Evolutionary conservation across 306 rosid genomes (phyloP), one percentile per base, ranked within the genome.

Genomic region (Echinosophora koreensis): DNA sequence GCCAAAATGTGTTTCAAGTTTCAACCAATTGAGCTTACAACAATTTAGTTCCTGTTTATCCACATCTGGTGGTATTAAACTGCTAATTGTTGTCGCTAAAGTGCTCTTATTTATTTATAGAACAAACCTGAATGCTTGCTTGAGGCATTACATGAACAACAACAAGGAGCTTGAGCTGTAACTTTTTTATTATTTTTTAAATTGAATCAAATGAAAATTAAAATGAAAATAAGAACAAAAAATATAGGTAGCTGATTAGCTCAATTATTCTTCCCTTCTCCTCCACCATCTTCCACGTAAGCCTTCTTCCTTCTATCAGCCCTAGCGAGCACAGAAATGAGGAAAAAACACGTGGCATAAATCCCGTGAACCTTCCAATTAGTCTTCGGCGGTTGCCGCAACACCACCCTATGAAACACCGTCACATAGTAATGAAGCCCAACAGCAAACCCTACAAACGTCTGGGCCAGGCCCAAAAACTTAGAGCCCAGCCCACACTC

Each of bases 381-480:
- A 1, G 90, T 94, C 81, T 84, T 86, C 1, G 98, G 98, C 5
- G 97, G 92, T 71, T 89, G 97, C 66, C 67, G 87, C 58, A 85
- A 18, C 44, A 94, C 95, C 6, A 91, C 86, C 59, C 91, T 65
- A 49, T 94, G 98, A 77, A 94, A 94, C 86, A 94, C 98, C 81
- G 97, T 82, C 59, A 94, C 88, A 17, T 94, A 92, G 66, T 92
- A 90, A 84, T 94, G 97, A 4, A 94, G 81, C 47, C 98, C 98
- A 4, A 94, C 86, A 0, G 92, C 72, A 2, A 90, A 76, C 58
- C 97, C 98, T 28, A 94, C 87, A 0, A 90, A 76, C 0, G 78
- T 71, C 59, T 94, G 98, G 71, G 77, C 90, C 76, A 94, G 84
- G 87, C 97, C 95, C 85, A 94, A 50, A 0, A 94, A 5, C 62